phyloP scores from a whole-genome alignment of 2,329 filamentous ascomycete species.

The Fusarium decemcellulare region DNA sequence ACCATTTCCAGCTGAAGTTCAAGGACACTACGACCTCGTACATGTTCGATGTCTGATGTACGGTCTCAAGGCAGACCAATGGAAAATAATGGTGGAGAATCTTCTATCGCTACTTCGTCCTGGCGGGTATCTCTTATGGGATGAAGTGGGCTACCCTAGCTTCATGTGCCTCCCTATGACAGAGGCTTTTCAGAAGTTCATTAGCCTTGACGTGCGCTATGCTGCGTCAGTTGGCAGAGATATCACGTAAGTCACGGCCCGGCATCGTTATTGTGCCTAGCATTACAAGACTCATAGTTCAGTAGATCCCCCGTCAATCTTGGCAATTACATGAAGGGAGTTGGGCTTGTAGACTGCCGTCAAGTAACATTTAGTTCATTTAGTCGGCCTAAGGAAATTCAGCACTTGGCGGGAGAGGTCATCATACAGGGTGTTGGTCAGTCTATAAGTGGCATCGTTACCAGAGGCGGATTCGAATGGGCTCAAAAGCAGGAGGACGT shows the following conservation, averaged over 20 bases:
- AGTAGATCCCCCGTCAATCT: neutral
- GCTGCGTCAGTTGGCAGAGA: neutral
- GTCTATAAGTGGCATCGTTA: neutral
- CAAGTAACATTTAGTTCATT: neutral
- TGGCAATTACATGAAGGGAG: neutral
- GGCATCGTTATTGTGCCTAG: too few relatives aligned
- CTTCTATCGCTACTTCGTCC: conserved; percentile 21
- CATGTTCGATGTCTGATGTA: conserved; percentile 24
- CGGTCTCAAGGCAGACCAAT: conserved; percentile 31
- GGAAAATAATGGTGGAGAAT: conserved; percentile 19
- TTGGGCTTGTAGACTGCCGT: neutral
- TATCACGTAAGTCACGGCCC: neutral
- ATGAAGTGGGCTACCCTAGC: conserved; percentile 16
- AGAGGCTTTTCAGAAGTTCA: neutral
- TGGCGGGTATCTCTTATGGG: conserved; percentile 34
- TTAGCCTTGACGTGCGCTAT: neutral
- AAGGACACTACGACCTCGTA: conserved; percentile 31
- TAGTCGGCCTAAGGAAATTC: neutral
- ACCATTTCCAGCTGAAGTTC: conserved; percentile 24
- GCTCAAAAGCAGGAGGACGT: neutral
- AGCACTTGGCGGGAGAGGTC: neutral
- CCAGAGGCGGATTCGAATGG: neutral
- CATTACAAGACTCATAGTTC: neutral
- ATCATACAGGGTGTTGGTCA: neutral
- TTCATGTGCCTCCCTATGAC: neutral